Base-by-base conservation (phyloP, 202 grass and related monocot genomes). In the Elaeis oleifera region DNA sequence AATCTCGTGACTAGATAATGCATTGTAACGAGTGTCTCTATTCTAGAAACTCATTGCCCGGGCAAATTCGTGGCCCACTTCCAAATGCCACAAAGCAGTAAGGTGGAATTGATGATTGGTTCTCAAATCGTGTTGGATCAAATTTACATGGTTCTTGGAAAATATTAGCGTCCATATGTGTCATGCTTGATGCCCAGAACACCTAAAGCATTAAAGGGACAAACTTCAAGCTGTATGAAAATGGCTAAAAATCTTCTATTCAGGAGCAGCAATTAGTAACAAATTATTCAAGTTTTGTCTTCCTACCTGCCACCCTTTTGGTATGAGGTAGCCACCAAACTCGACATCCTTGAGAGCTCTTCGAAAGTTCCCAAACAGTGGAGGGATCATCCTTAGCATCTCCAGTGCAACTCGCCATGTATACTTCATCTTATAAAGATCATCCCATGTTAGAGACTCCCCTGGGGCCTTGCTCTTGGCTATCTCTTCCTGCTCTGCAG, bases 21-120 rank as follows among this genome's bases (percentile, higher is more conserved):
- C 80, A 88, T 83, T 5, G 58, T 77, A 16, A 80, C 60, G 29
- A 80, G 49, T 50, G 76, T 83, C 53, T 83, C 84, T 23, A 83
- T 65, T 64, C 66, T 70, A 3, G 80, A 44, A 83, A 74, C 72
- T 83, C 80, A 18, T 63, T 74, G 9, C 63, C 84, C 0, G 68
- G 68, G 64, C 84, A 83, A 6, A 83, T 63, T 63, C 84, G 65
- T 21, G 69, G 31, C 9, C 76, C 79, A 29, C 49, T 68, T 18
- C 76, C 75, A 25, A 87, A 87, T 61, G 76, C 72, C 3, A 79
- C 72, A 26, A 76, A 83, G 28, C 61, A 73, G 58, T 20, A 83
- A 3, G 79, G 79, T 18, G 71, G 58, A 23, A 64, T 21, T 4
- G 24, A 61, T 27, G 32, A 23, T 2, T 62, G 56, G 24, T 17